These are phyloP conservation scores for Debaryomyces sp. DNA, from an alignment of 1,139 yeast species.

Conservation along the genomic window DNA sequence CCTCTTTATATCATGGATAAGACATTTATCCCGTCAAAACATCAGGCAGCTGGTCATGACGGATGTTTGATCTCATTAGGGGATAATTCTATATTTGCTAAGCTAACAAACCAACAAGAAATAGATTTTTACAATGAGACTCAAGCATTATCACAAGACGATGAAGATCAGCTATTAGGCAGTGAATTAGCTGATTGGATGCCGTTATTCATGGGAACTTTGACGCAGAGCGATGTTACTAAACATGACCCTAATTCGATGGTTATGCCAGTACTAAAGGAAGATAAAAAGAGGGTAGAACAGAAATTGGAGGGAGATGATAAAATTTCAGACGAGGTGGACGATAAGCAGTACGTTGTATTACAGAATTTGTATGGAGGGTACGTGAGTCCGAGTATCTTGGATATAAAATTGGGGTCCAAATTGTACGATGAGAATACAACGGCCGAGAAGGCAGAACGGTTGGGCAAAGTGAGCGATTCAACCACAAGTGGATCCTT, in stretches of 20 bases:
- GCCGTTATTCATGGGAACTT: conserved; percentile 43
- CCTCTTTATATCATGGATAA: background rate
- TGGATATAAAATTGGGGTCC: conserved; percentile 84
- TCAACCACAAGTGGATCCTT: conserved; percentile 81
- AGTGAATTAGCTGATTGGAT: conserved; percentile 55
- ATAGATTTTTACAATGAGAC: conserved; percentile 65
- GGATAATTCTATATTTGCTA: conserved; percentile 70
- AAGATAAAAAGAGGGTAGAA: conserved; percentile 5
- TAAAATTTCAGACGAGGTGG: background rate
- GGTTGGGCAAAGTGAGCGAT: conserved; percentile 65
- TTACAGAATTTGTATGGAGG: conserved; percentile 70
- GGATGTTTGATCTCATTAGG: conserved; percentile 64
- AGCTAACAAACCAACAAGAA: conserved; percentile 67
- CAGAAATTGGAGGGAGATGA: background rate
- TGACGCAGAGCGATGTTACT: conserved; percentile 17
- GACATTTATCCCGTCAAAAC: conserved; percentile 23
- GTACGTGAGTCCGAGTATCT: conserved; percentile 64
- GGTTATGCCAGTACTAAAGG: conserved; percentile 5
- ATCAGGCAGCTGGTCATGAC: conserved; percentile 90
- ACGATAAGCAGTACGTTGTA: conserved; percentile 53
- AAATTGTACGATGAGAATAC: conserved; percentile 66
- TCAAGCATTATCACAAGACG: conserved; percentile 22
- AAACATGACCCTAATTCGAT: conserved; percentile 9
- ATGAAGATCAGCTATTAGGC: conserved; percentile 32
- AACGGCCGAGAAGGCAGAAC: conserved; percentile 55